phyloP scores from a whole-genome alignment of 2,329 filamentous ascomycete genomes.

The Emergomyces pasteurianus region DNA sequence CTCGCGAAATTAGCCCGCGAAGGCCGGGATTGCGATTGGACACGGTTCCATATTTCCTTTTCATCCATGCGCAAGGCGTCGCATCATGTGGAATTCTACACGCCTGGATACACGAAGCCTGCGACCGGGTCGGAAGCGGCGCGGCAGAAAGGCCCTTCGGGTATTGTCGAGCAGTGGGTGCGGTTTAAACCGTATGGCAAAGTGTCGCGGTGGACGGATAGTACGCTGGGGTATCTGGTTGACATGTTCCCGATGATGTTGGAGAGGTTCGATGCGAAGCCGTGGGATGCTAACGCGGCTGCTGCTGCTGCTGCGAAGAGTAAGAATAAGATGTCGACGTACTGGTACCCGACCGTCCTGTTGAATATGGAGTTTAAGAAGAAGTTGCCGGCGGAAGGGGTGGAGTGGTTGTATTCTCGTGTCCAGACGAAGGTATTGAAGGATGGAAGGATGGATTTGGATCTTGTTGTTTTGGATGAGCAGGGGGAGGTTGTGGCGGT shows the following conservation, averaged over 20 bases:
- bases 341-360: constrained; percentile 67
- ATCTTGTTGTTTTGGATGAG: constrained; percentile 55
- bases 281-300: constrained; percentile 13
- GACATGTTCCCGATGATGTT: constrained; percentile 60
- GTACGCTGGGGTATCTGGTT: constrained; percentile 50
- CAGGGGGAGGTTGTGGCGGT: constrained; percentile 53
- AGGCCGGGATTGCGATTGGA: constrained; percentile 35
- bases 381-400: constrained; percentile 52
- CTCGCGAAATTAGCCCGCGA: constrained; percentile 34
- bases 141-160: constrained; percentile 19
- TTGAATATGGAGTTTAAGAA: constrained; percentile 71
- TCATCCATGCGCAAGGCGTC: constrained; percentile 37
- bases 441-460: constrained; percentile 63
- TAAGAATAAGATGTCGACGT: constrained; percentile 26
- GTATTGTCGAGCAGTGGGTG: constrained; percentile 53
- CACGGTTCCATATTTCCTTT: constrained; percentile 19
- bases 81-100: constrained; percentile 40
- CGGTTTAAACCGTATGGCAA: constrained; percentile 38
- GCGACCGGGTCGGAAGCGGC: not conserved
- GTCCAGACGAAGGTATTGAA: constrained; percentile 53
- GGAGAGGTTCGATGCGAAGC: constrained; percentile 34
- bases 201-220: constrained; percentile 48
- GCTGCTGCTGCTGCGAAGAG: constrained; percentile 19
- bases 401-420: constrained; percentile 60
- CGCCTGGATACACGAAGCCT: constrained; percentile 25